Percentiles rank a stretch among this genome's conserved stretches.
Evolutionary conservation across 306 rosid species (phyloP).

Genomic region (Cicer yamashitae): DNA sequence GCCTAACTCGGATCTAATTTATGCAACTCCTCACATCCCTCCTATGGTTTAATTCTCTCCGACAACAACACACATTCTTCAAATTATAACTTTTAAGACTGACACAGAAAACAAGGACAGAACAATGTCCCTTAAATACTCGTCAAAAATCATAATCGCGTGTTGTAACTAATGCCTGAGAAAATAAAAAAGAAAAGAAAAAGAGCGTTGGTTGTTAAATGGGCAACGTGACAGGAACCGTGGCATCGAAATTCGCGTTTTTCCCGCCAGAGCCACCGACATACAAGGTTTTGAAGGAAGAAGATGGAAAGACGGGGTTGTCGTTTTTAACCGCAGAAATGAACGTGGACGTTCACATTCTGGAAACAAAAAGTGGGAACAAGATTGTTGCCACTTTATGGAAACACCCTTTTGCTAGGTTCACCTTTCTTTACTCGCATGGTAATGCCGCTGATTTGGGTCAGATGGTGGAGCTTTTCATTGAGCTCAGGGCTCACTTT

Average conservation of each 20-base stretch:
- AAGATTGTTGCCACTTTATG: constrained; percentile 85
- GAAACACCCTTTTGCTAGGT: constrained; percentile 84
- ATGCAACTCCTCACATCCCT: too few relatives aligned
- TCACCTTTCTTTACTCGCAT: constrained; percentile 90
- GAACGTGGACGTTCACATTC: constrained; percentile 69
- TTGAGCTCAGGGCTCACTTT: constrained; percentile 94
- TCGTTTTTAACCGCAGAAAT: constrained; percentile 67
- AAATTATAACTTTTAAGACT: too few relatives aligned
- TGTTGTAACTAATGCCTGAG: too few relatives aligned
- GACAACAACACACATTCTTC: too few relatives aligned
- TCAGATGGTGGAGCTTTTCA: constrained; percentile 90
- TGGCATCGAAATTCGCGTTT: constrained; percentile 96
- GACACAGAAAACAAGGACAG: too few relatives aligned
- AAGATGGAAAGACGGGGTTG: constrained; percentile 54
- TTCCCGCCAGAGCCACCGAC: constrained; percentile 99
- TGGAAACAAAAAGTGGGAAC: constrained; percentile 77
- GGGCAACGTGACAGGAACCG: constrained; percentile 92
- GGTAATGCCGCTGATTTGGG: constrained; percentile 99
- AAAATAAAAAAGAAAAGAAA: too few relatives aligned
- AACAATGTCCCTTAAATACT: too few relatives aligned
- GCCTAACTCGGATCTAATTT: too few relatives aligned
- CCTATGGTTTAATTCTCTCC: too few relatives aligned
- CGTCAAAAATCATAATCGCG: too few relatives aligned
- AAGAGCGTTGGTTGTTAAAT: constrained; percentile 38
- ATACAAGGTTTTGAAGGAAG: constrained; percentile 60